These are phyloP conservation scores for Russula olivacea DNA, from an alignment of 768 basidiomycete genomes.

Conservation along the genomic window DNA sequence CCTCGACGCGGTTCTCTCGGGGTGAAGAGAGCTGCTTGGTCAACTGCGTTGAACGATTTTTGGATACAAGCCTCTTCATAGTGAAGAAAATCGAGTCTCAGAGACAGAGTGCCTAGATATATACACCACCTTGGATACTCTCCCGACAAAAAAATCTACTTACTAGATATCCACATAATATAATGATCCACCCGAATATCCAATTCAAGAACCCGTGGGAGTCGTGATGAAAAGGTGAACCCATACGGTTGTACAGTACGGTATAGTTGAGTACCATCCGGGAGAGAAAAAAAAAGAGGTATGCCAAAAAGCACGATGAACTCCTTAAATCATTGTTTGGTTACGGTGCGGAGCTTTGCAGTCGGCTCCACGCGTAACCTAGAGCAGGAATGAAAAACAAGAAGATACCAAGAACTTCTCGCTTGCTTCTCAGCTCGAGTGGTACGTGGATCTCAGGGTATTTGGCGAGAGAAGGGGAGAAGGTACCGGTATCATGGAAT, in stretches of 20 bases:
- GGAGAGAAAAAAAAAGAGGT: not conserved
- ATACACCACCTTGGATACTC: slow-evolving; percentile 25
- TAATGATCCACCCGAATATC: not conserved
- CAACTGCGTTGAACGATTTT: slow-evolving; percentile 89
- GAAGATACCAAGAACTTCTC: slow-evolving; percentile 62
- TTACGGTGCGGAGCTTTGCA: not conserved
- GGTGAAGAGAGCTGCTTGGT: slow-evolving; percentile 75
- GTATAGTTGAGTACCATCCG: not conserved
- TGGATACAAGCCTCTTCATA: slow-evolving; percentile 81
- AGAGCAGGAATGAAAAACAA: slow-evolving; percentile 61
- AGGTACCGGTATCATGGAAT: slow-evolving; percentile 51
- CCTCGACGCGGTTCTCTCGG: slow-evolving; percentile 71
- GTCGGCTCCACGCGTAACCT: slow-evolving; percentile 41
- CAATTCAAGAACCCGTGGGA: not conserved
- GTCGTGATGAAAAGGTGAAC: not conserved
- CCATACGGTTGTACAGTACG: too few species aligned
- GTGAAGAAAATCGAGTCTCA: slow-evolving; percentile 54
- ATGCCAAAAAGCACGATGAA: not conserved
- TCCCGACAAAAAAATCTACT: not conserved
- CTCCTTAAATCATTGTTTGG: not conserved
- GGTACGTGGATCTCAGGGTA: slow-evolving; percentile 47
- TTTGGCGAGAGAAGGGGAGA: slow-evolving; percentile 32
- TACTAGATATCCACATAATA: not conserved
- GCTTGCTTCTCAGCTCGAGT: slow-evolving; percentile 45
- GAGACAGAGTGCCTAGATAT: slow-evolving; percentile 14